A percentile compares a stretch with the other conserved stretches of the same genome.
Conservation (phyloP, 2,329 filamentous ascomycete genomes). For the Trichoderma gracile region DNA sequence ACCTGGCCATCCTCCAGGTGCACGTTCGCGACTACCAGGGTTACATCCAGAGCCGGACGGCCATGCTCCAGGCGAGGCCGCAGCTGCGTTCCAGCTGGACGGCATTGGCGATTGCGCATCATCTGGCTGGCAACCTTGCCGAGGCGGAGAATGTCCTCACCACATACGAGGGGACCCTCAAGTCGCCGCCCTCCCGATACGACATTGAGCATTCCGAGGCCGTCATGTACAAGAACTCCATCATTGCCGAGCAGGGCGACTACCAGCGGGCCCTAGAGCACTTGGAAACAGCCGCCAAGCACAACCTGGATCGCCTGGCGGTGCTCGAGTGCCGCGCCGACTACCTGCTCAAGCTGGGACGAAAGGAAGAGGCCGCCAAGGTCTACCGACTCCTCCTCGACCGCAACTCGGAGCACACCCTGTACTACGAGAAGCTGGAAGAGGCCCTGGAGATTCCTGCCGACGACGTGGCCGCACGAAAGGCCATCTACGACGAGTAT, state of each 20-base stretch:
- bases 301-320: conserved; percentile 78
- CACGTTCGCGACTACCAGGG: conserved; percentile 96
- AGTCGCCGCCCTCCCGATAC: conserved; percentile 70
- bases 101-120: conserved; percentile 89
- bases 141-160: conserved; percentile 90
- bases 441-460: conserved; percentile 62
- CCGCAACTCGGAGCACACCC: conserved; percentile 82
- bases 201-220: conserved; percentile 95
- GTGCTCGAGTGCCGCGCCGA: conserved; percentile 83
- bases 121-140: conserved; percentile 79
- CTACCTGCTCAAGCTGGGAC: conserved; percentile 76
- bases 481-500: conserved; percentile 74
- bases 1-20: conserved; percentile 87
- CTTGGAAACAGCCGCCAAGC: conserved; percentile 73
- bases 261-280: conserved; percentile 82
- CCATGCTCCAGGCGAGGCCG: conserved; percentile 84
- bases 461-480: conserved; percentile 62
- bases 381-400: conserved; percentile 81
- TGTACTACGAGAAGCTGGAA: conserved; percentile 80
- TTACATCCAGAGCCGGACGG: conserved; percentile 83
- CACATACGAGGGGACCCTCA: conserved; percentile 91
- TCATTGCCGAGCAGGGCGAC: conserved; percentile 90
- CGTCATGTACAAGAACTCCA: conserved; percentile 88
- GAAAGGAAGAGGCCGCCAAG: conserved; percentile 75
- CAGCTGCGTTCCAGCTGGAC: conserved; percentile 93